phyloP scores from a whole-genome alignment of 2,329 filamentous ascomycete genomes.

The Cryphonectria nitschkei region DNA sequence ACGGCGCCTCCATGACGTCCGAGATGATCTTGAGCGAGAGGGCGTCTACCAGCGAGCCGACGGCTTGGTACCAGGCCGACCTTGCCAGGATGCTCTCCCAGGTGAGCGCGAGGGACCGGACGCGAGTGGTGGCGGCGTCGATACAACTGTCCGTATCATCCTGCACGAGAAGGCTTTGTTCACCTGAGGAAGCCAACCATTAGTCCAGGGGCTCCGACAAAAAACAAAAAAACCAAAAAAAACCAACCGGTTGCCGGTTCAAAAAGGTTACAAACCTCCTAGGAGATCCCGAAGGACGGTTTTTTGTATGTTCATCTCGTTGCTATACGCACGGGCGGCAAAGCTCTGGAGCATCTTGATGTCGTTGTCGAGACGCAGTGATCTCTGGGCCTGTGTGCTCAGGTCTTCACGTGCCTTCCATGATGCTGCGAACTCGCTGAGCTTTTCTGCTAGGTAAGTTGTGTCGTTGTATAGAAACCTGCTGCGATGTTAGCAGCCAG shows the following conservation, averaged over 20 bases:
- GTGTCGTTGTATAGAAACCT: constrained; percentile 72
- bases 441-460: constrained; percentile 62
- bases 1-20: constrained; percentile 65
- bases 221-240: too few relatives aligned
- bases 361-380: constrained; percentile 64
- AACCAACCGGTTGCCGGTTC: background rate
- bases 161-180: constrained; percentile 63
- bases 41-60: constrained; percentile 62
- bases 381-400: constrained; percentile 51
- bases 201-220: background rate
- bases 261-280: constrained; percentile 45
- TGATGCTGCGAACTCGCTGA: constrained; percentile 50
- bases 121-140: constrained; percentile 55
- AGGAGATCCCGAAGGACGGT: constrained; percentile 65
- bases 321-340: constrained; percentile 63
- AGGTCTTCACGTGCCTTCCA: constrained; percentile 62
- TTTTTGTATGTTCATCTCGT: constrained; percentile 64
- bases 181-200: constrained; percentile 33
- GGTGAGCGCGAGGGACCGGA: constrained; percentile 55
- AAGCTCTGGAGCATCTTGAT: constrained; percentile 62
- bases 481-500: background rate
- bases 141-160: constrained; percentile 57
- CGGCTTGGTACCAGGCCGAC: constrained; percentile 66
- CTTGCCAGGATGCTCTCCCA: constrained; percentile 63
- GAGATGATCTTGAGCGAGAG: constrained; percentile 62